Evolutionary conservation across 140 eudicot species (phyloP).

Genomic region (Oenanthe javanica): DNA sequence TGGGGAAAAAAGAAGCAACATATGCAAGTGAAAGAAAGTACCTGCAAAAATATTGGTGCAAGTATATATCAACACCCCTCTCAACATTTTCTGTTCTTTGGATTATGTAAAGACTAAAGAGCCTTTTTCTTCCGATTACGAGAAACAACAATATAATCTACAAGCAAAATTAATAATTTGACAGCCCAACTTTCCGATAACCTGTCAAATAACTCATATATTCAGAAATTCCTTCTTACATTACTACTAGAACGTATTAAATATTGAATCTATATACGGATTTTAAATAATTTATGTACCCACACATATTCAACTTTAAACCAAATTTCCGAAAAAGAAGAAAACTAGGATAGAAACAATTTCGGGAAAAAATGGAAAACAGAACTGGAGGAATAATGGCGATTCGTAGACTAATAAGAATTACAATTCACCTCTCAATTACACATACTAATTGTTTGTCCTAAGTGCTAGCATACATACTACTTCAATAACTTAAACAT

Average conservation of each 20-base stretch:
- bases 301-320: background rate
- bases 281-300: background rate
- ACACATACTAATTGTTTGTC: background rate
- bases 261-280: background rate
- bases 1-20: constrained; percentile 69
- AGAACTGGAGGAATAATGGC: background rate
- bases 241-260: background rate
- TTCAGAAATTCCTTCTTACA: background rate
- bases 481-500: background rate
- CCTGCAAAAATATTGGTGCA: constrained; percentile 52
- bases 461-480: background rate
- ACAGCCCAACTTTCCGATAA: background rate
- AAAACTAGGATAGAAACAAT: background rate
- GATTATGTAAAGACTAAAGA: background rate
- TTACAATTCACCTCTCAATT: background rate
- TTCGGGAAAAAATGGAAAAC: background rate
- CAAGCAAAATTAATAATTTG: background rate
- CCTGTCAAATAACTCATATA: background rate
- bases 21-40: constrained; percentile 79
- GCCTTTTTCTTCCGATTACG: background rate
- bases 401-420: background rate
- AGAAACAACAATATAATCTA: background rate
- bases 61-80: constrained; percentile 26
- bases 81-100: background rate
- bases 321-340: background rate